These are phyloP conservation scores for Crithidia fasciculata DNA, from an alignment of 208 protist species.

Conservation along the genomic window DNA sequence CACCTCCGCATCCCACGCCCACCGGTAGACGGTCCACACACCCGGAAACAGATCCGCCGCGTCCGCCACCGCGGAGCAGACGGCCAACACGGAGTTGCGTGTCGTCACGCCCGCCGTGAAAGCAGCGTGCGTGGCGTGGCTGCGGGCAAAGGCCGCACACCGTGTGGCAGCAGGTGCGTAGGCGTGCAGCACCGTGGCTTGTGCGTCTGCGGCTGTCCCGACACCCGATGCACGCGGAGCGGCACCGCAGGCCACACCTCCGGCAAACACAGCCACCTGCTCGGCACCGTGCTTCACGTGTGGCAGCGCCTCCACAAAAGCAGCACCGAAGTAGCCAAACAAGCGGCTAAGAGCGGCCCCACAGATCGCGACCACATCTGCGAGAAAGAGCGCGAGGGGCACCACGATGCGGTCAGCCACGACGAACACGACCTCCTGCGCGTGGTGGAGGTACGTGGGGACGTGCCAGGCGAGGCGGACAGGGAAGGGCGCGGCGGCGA, in stretches of 20 bases:
- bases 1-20: slow-evolving; percentile 60
- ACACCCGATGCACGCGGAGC: not conserved
- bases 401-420: not conserved
- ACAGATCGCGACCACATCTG: slow-evolving; percentile 1
- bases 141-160: slow-evolving; percentile 5
- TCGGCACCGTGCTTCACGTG: slow-evolving; percentile 20
- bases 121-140: slow-evolving; percentile 10
- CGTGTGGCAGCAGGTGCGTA: slow-evolving; percentile 1
- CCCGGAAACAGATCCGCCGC: slow-evolving; percentile 70
- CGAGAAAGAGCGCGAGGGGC: not conserved
- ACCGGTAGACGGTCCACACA: slow-evolving; percentile 47
- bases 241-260: slow-evolving; percentile 17
- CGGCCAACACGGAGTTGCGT: slow-evolving; percentile 25
- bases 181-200: slow-evolving; percentile 11
- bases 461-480: slow-evolving; percentile 34
- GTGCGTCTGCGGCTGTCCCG: not conserved
- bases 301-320: slow-evolving; percentile 16
- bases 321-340: not conserved
- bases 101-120: slow-evolving; percentile 45
- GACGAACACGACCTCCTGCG: slow-evolving; percentile 7
- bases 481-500: slow-evolving; percentile 18
- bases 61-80: slow-evolving; percentile 37
- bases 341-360: not conserved
- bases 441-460: slow-evolving; percentile 14
- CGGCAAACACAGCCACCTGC: slow-evolving; percentile 12